A percentile compares a stretch with the other conserved stretches of the same genome.
Conservation (phyloP, 73 alveolate genomes). For the Symbiodinium natans region DNA sequence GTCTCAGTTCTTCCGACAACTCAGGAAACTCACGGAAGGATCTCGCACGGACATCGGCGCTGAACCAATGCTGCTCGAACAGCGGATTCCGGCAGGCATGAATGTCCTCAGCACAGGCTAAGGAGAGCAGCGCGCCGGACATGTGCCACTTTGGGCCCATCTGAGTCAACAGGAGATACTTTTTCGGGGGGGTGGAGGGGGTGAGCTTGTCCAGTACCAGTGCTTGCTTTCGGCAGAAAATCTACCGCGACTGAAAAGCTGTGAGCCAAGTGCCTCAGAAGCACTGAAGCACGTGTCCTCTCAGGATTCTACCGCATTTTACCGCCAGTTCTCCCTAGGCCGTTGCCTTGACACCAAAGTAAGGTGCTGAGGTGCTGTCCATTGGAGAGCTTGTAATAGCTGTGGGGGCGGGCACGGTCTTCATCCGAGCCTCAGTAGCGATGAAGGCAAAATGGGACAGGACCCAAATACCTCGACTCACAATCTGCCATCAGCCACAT, state of each 20-base stretch:
- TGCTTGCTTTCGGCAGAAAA: neutral
- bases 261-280: no score
- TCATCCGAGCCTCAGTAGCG: constrained; percentile 68
- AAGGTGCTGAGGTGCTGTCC: neutral
- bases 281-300: no score
- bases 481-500: neutral
- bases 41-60: constrained; percentile 22
- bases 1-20: constrained; percentile 18
- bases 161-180: neutral
- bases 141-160: neutral
- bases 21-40: constrained; percentile 49
- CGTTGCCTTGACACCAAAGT: no score
- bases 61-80: constrained; percentile 79
- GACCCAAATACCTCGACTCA: neutral
- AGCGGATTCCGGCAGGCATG: constrained; percentile 42
- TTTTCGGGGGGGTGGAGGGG: no score
- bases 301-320: no score
- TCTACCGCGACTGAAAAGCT: no score
- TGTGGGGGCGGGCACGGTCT: constrained; percentile 46
- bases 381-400: neutral
- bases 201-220: no score
- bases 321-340: no score
- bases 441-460: neutral
- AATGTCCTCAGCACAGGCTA: neutral
- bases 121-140: neutral